Conservation (phyloP, 768 basidiomycete species). For the Kwoniella dejecticola region DNA sequence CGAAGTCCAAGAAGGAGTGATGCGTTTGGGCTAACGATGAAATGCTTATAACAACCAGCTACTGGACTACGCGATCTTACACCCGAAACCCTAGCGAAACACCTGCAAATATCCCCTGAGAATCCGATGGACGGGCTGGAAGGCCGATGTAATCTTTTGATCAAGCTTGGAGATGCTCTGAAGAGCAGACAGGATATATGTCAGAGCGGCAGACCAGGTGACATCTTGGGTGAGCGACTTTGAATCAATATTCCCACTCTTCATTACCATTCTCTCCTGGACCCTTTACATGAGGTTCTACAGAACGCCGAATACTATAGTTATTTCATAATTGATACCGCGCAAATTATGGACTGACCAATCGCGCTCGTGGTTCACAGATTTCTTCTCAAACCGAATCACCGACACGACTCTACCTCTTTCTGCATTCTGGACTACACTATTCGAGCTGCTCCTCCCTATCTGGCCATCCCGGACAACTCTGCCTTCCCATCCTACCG, state of each 20-base stretch:
- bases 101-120: conserved; percentile 72
- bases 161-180: conserved; percentile 73
- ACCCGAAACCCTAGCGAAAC: conserved; percentile 62
- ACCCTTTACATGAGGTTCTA: no score
- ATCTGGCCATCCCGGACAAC: conserved; percentile 83
- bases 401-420: conserved; percentile 63
- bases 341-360: no score
- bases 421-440: conserved; percentile 73
- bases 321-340: no score
- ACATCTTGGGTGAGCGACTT: conserved; percentile 69
- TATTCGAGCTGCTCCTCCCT: conserved; percentile 77
- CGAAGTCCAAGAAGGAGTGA: no score
- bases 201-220: conserved; percentile 71
- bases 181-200: conserved; percentile 69
- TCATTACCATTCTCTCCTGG: no score
- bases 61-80: conserved; percentile 70
- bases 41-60: no score
- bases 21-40: no score
- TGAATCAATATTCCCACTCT: no score
- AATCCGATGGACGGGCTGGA: conserved; percentile 92
- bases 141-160: conserved; percentile 76
- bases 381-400: conserved; percentile 21
- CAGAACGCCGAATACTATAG: no score
- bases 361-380: no score
- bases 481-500: conserved; percentile 60